A percentile compares a stretch with the other conserved stretches of the same genome.
Evolutionary conservation across 371 early-diverging fungal genomes (phyloP).

Genomic region (Parasitella parasitica): DNA sequence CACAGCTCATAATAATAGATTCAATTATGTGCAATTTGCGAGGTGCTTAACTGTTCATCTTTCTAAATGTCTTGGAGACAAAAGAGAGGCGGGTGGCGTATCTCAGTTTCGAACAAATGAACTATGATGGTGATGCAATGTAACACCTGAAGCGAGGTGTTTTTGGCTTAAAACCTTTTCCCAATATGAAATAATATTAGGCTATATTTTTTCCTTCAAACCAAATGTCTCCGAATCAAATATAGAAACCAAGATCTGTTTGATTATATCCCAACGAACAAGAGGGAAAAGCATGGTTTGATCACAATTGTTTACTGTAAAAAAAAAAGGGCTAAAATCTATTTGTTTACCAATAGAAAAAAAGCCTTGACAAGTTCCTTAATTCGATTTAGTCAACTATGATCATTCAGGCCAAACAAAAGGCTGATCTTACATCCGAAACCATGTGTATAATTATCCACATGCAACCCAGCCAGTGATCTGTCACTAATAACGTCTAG

Average conservation of each 20-base stretch:
- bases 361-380: neutral
- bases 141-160: neutral
- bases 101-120: too few relatives aligned
- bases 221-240: neutral
- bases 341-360: neutral
- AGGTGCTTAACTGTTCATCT: too few relatives aligned
- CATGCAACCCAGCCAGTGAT: neutral
- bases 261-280: neutral
- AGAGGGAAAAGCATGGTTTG: neutral
- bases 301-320: neutral
- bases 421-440: neutral
- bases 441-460: neutral
- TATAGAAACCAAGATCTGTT: neutral
- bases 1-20: neutral
- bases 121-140: neutral
- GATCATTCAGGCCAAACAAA: neutral
- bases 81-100: too few relatives aligned
- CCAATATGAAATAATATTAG: neutral
- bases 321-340: neutral
- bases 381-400: neutral
- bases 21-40: too few relatives aligned
- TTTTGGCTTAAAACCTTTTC: neutral
- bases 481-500: too few relatives aligned
- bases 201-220: neutral
- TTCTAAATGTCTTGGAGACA: too few relatives aligned